Percentiles rank a stretch among this genome's conserved stretches.
Conservation (phyloP, 139 green algal genomes). For the Chlamydomonas incerta region DNA sequence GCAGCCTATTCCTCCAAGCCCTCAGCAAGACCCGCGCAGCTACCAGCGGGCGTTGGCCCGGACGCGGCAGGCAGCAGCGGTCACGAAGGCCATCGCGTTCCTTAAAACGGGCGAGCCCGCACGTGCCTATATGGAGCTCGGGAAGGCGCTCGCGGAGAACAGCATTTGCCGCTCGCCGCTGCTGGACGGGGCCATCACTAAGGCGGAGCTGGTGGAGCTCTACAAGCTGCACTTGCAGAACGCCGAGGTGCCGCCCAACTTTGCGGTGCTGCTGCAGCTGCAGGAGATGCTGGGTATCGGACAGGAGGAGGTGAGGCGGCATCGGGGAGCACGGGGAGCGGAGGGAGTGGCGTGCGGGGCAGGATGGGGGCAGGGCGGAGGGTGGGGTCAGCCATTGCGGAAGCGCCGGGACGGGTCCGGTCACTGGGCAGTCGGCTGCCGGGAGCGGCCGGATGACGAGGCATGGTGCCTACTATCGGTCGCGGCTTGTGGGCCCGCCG, state of each 20-base stretch:
- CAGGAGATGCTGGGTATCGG: constrained; percentile 71
- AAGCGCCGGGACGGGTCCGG: no score
- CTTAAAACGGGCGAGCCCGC: constrained; percentile 67
- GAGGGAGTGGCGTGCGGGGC: no score
- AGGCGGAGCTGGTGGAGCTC: constrained; percentile 60
- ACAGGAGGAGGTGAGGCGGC: constrained; percentile 38
- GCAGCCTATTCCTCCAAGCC: constrained; percentile 18
- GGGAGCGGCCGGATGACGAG: no score
- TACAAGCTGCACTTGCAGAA: constrained; percentile 81
- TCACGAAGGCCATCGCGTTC: constrained; percentile 73
- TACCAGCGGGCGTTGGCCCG: constrained; percentile 77
- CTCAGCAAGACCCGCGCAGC: constrained; percentile 57
- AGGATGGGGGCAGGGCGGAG: no score
- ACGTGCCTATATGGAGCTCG: constrained; percentile 78
- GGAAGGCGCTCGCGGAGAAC: constrained; percentile 77
- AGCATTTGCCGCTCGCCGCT: constrained; percentile 72
- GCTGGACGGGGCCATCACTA: constrained; percentile 58
- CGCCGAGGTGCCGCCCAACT: constrained; percentile 73
- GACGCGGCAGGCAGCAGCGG: constrained; percentile 73
- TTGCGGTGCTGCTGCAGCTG: constrained; percentile 79
- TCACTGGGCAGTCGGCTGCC: no score
- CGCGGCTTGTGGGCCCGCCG: no score
- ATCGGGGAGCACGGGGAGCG: no score
- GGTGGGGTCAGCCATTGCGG: no score
- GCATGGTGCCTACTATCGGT: no score